Evolutionary conservation across 192 early-diverging fungal species (phyloP).

Genomic region (Entomortierella beljakovae): DNA sequence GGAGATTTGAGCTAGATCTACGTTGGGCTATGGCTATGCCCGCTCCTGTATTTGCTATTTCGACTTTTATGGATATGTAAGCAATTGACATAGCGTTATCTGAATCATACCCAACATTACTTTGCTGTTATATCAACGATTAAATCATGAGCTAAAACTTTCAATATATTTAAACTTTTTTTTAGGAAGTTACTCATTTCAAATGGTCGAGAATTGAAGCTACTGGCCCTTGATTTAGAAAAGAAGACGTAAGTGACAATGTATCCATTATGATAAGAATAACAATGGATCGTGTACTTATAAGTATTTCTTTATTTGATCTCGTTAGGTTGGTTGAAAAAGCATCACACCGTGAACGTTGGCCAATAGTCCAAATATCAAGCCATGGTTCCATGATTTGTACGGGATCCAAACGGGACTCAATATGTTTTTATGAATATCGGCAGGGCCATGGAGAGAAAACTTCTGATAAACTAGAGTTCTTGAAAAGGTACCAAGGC

Average conservation of each 20-base stretch:
- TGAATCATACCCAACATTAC: no score
- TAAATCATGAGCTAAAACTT: neutral
- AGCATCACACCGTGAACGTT: slow-evolving; percentile 39
- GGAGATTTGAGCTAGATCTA: slow-evolving; percentile 37
- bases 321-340: slow-evolving; percentile 28
- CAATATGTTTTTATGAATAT: slow-evolving; percentile 47
- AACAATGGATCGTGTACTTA: neutral
- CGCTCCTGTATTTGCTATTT: slow-evolving; percentile 43
- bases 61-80: slow-evolving; percentile 37
- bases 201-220: slow-evolving; percentile 33
- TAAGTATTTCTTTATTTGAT: neutral
- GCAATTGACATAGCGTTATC: no score
- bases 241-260: slow-evolving; percentile 33
- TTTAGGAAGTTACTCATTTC: slow-evolving; percentile 40
- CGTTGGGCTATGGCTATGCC: slow-evolving; percentile 44
- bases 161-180: no score
- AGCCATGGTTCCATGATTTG: slow-evolving; percentile 36
- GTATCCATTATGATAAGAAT: neutral
- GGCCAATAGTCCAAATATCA: slow-evolving; percentile 50
- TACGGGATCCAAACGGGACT: slow-evolving; percentile 43
- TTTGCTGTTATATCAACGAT: neutral
- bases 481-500: slow-evolving; percentile 23
- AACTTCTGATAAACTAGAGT: slow-evolving; percentile 23
- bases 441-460: neutral
- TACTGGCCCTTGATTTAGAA: slow-evolving; percentile 35